Conservation (phyloP, 768 basidiomycete genomes). For the Boletus insuetus region DNA sequence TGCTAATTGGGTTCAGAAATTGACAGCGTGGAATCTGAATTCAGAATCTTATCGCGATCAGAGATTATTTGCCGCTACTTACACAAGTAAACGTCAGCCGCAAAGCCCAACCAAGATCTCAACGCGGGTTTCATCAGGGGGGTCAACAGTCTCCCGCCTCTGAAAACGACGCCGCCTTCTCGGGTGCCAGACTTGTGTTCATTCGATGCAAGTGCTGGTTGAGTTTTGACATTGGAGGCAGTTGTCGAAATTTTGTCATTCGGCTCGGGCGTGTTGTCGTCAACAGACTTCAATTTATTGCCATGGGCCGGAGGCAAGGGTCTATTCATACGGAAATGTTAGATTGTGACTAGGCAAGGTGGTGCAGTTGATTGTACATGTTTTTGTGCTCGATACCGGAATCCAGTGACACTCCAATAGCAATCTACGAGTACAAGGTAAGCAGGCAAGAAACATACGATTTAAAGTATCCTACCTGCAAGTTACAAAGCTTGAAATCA, state of each 20-base stretch:
- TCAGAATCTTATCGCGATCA: conserved; percentile 3
- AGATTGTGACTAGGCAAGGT: conserved; percentile 33
- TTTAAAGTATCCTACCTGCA: conserved; percentile 44
- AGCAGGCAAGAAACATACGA: not conserved
- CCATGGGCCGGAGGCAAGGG: conserved; percentile 2
- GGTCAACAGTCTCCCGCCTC: not conserved
- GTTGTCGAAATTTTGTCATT: not conserved
- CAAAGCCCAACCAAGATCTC: conserved; percentile 32
- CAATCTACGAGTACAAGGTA: conserved; percentile 12
- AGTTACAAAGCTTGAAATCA: conserved; percentile 53
- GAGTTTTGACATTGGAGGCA: not conserved
- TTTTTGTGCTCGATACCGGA: conserved; percentile 25
- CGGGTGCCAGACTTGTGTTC: not conserved
- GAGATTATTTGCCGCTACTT: not conserved
- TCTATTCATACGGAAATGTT: conserved; percentile 23
- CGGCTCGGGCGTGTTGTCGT: not conserved
- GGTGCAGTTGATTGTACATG: conserved; percentile 47
- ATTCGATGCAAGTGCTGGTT: not conserved
- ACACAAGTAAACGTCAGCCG: conserved; percentile 59
- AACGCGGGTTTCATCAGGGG: not conserved
- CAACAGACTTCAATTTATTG: conserved; percentile 4
- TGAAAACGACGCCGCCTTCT: not conserved
- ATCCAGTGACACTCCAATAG: conserved; percentile 29
- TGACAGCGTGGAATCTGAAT: not conserved
- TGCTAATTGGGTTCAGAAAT: conserved; percentile 38